A percentile compares a stretch with the other conserved stretches of the same genome.
Evolutionary conservation across 192 early-diverging fungal species (phyloP).

Genomic region (Coemansia aciculifera): DNA sequence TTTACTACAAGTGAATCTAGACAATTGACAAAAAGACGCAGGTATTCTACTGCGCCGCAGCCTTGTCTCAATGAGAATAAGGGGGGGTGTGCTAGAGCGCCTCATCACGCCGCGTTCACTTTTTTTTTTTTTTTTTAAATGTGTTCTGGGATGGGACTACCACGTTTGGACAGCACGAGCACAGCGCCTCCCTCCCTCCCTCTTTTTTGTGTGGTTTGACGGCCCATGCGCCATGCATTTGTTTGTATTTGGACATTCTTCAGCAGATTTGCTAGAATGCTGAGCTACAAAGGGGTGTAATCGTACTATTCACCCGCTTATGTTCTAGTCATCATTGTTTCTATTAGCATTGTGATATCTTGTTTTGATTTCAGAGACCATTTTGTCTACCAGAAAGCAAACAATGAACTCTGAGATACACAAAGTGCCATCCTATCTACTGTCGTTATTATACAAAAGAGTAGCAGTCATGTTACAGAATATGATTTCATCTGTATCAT

Average conservation of each 20-base stretch:
- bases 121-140: not conserved
- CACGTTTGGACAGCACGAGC: not conserved
- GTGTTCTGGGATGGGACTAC: not conserved
- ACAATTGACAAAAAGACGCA: not conserved
- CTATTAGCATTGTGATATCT: not conserved
- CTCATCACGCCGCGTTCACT: not conserved
- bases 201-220: not conserved
- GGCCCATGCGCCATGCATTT: not conserved
- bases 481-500: not conserved
- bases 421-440: not conserved
- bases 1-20: not conserved
- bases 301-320: not conserved
- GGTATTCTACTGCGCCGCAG: conserved; percentile 1
- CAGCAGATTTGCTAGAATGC: not conserved
- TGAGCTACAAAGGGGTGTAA: conserved; percentile 4
- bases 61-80: not conserved
- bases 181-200: not conserved
- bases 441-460: not conserved
- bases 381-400: not conserved
- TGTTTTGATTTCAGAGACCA: conserved; percentile 1
- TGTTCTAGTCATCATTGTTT: not conserved
- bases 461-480: not conserved
- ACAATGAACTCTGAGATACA: not conserved
- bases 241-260: not conserved
- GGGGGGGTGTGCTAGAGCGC: not conserved